Evolutionary conservation across 257 asterid genomes (phyloP).

Genomic region (Echites panduratus): DNA sequence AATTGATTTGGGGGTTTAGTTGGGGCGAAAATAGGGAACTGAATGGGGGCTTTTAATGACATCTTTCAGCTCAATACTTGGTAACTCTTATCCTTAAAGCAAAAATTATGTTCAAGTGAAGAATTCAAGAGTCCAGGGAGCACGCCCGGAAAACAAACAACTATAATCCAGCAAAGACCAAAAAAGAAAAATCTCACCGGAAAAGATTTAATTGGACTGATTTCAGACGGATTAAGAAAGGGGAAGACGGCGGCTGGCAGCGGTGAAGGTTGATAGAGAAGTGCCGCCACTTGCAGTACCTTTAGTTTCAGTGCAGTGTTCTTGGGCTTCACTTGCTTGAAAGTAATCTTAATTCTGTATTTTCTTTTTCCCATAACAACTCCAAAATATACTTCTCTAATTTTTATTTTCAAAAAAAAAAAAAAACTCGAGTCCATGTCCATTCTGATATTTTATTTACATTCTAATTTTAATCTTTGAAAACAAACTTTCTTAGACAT

Average conservation of each 20-base stretch:
- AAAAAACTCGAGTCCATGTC: no score
- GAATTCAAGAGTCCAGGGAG: no score
- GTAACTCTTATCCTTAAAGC: not conserved
- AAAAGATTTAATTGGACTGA: not conserved
- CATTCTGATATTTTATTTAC: no score
- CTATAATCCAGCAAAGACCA: not conserved
- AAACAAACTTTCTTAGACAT: no score
- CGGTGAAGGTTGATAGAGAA: no score
- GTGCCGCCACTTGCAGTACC: not conserved
- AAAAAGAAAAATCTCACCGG: not conserved
- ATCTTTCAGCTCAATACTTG: slow-evolving; percentile 16
- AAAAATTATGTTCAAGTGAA: no score
- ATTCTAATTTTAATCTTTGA: no score
- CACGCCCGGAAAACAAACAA: not conserved
- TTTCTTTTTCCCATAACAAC: no score
- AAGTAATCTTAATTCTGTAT: no score
- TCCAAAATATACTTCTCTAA: no score
- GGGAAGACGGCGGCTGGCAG: not conserved
- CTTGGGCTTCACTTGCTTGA: no score
- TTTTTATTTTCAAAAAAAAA: no score
- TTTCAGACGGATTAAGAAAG: not conserved
- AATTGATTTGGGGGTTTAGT: slow-evolving; percentile 34
- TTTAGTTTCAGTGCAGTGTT: not conserved
- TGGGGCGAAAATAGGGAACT: slow-evolving; percentile 69
- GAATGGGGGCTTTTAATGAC: slow-evolving; percentile 44